These are phyloP conservation scores for Russula earlei DNA, from an alignment of 768 basidiomycete genomes.

Conservation along the genomic window DNA sequence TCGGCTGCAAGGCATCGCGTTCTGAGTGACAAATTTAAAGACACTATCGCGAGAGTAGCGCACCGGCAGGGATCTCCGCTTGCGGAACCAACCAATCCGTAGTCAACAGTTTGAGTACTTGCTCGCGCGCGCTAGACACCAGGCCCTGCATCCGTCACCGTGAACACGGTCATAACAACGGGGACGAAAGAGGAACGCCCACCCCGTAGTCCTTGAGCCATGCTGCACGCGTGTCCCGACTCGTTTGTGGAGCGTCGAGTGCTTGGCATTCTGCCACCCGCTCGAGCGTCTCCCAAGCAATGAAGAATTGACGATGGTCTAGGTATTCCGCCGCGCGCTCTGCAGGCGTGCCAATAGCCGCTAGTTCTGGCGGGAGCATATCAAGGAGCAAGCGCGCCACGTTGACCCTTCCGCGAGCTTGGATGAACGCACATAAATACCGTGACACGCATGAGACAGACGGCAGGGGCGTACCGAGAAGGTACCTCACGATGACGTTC, in stretches of 20 bases:
- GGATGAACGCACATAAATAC: neutral
- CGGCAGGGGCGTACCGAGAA: slow-evolving; percentile 56
- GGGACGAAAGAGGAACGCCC: slow-evolving; percentile 1
- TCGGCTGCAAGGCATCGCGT: slow-evolving; percentile 30
- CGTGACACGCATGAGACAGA: neutral
- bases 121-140: slow-evolving; percentile 54
- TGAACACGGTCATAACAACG: neutral
- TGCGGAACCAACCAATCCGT: slow-evolving; percentile 69
- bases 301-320: slow-evolving; percentile 74
- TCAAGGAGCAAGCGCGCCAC: slow-evolving; percentile 52
- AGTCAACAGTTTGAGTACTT: slow-evolving; percentile 60
- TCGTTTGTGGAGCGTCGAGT: slow-evolving; percentile 46
- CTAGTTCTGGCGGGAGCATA: slow-evolving; percentile 54
- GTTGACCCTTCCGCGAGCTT: slow-evolving; percentile 72
- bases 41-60: neutral
- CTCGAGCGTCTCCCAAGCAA: slow-evolving; percentile 58
- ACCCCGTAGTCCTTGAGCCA: slow-evolving; percentile 66
- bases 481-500: slow-evolving; percentile 81
- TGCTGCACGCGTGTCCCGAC: slow-evolving; percentile 43
- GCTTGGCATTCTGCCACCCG: slow-evolving; percentile 52
- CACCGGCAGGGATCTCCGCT: slow-evolving; percentile 26
- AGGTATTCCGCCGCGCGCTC: slow-evolving; percentile 66
- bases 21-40: neutral
- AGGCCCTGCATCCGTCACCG: slow-evolving; percentile 32
- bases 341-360: slow-evolving; percentile 55